Evolutionary conservation across 176 grass and related monocot species (phyloP).

Genomic region (Echinochloa phyllopogon): DNA sequence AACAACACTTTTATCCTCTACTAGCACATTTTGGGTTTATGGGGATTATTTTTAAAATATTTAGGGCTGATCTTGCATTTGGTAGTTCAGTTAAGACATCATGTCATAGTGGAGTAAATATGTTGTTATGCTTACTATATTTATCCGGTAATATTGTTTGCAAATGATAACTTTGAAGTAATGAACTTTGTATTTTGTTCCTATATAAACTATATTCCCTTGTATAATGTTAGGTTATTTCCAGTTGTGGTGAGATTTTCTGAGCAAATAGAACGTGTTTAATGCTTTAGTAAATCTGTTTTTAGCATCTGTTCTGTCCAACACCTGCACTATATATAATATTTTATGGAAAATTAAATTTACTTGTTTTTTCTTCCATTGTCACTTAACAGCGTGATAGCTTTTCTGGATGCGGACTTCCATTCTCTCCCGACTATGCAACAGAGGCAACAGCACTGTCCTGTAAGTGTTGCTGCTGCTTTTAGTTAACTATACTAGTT

Average conservation of each 20-base stretch:
- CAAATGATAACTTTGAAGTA: background rate
- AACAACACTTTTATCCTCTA: background rate
- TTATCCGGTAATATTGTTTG: background rate
- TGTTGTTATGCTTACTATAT: background rate
- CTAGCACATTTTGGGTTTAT: constrained; percentile 5
- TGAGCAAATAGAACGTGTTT: background rate
- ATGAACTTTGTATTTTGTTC: constrained; percentile 10
- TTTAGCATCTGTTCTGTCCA: constrained; percentile 15
- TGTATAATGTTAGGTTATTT: constrained; percentile 22
- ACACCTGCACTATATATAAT: constrained; percentile 30
- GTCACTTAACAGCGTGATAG: constrained; percentile 96
- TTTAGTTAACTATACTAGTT: constrained; percentile 17
- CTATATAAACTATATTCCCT: background rate
- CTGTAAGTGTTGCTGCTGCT: constrained; percentile 66
- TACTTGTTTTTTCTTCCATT: constrained; percentile 54
- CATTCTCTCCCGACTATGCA: constrained; percentile 90
- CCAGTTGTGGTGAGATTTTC: background rate
- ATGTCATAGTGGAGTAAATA: constrained; percentile 5
- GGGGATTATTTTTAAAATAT: background rate
- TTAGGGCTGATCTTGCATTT: background rate
- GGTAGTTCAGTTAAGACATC: constrained; percentile 13
- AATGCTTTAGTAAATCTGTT: constrained; percentile 32
- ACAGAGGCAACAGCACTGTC: constrained; percentile 93
- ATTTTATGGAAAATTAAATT: constrained; percentile 20
- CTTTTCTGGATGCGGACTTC: constrained; percentile 93